A percentile compares a stretch with the other conserved stretches of the same genome.
Evolutionary conservation across 805 yeast species (phyloP).

Genomic region (Blastobotrys terrestris): DNA sequence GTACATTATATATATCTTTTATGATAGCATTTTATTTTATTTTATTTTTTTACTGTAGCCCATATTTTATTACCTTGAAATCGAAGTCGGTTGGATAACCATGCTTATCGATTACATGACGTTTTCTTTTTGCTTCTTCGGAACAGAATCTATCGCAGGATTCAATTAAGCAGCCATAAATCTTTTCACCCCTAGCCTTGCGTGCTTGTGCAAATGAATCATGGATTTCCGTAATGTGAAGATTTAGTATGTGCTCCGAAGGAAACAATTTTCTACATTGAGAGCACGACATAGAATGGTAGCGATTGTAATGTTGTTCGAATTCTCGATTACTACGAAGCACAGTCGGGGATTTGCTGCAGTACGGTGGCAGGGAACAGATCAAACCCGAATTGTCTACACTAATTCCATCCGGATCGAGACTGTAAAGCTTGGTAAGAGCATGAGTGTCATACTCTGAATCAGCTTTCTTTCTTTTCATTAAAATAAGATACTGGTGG

Average conservation of each 20-base stretch:
- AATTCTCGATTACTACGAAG: slow-evolving; percentile 12
- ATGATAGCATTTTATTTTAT: too few species aligned
- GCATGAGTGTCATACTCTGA: not conserved
- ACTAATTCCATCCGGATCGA: not conserved
- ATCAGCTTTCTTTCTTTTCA: not conserved
- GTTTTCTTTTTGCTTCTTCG: slow-evolving; percentile 36
- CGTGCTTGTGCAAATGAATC: slow-evolving; percentile 40
- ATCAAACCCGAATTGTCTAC: not conserved
- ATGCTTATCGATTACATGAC: slow-evolving; percentile 48
- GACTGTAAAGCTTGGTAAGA: not conserved
- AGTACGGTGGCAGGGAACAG: not conserved
- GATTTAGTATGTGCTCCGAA: slow-evolving; percentile 34
- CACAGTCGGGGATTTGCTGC: not conserved
- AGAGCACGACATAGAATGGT: slow-evolving; percentile 19
- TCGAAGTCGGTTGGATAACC: slow-evolving; percentile 36
- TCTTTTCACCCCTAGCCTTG: slow-evolving; percentile 36
- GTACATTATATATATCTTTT: not conserved
- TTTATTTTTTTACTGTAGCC: not conserved
- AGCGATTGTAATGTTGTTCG: slow-evolving; percentile 21
- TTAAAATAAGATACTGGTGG: not conserved
- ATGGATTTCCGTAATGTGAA: slow-evolving; percentile 50
- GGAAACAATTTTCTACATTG: slow-evolving; percentile 35
- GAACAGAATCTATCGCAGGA: slow-evolving; percentile 38
- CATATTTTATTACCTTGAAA: slow-evolving; percentile 10
- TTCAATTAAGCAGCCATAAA: slow-evolving; percentile 39